Conservation (phyloP, 192 early-diverging fungal genomes). For the Spizellomyces sp. region DNA sequence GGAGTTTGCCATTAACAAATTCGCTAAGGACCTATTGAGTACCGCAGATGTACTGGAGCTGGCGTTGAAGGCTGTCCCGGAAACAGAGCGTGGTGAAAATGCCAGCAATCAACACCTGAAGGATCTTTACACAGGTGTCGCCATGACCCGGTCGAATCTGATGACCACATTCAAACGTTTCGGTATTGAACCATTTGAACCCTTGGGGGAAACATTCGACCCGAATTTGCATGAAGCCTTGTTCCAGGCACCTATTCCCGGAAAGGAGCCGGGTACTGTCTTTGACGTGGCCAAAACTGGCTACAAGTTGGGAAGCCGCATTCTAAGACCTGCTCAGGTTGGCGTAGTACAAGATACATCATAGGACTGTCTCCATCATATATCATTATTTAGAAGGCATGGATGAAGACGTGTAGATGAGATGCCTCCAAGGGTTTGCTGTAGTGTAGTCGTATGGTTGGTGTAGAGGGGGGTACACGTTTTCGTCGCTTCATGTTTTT, state of each 20-base stretch:
- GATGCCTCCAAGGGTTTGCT: too few relatives aligned
- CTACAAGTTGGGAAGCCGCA: slow-evolving; percentile 89
- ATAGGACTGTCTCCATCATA: too few relatives aligned
- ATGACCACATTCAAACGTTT: slow-evolving; percentile 84
- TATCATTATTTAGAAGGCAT: too few relatives aligned
- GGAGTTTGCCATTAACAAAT: slow-evolving; percentile 94
- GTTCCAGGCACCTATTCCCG: slow-evolving; percentile 88
- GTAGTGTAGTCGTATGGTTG: too few relatives aligned
- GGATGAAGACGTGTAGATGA: too few relatives aligned
- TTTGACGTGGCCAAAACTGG: slow-evolving; percentile 91
- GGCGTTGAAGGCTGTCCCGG: slow-evolving; percentile 87
- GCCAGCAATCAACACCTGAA: slow-evolving; percentile 61
- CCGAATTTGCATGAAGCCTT: slow-evolving; percentile 93
- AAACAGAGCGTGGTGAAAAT: slow-evolving; percentile 48
- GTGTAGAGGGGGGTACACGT: too few relatives aligned
- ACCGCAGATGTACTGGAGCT: slow-evolving; percentile 89
- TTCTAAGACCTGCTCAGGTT: slow-evolving; percentile 93
- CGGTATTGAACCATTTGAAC: slow-evolving; percentile 81
- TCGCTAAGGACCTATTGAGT: slow-evolving; percentile 94
- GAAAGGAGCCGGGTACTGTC: slow-evolving; percentile 86
- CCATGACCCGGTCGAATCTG: slow-evolving; percentile 85
- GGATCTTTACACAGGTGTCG: slow-evolving; percentile 85
- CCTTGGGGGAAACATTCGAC: slow-evolving; percentile 89
- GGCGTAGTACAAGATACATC: slow-evolving; percentile 71
- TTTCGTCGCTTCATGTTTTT: too few relatives aligned